Base-by-base conservation (phyloP, 371 early-diverging fungal genomes). In the Zychaea mexicana region DNA sequence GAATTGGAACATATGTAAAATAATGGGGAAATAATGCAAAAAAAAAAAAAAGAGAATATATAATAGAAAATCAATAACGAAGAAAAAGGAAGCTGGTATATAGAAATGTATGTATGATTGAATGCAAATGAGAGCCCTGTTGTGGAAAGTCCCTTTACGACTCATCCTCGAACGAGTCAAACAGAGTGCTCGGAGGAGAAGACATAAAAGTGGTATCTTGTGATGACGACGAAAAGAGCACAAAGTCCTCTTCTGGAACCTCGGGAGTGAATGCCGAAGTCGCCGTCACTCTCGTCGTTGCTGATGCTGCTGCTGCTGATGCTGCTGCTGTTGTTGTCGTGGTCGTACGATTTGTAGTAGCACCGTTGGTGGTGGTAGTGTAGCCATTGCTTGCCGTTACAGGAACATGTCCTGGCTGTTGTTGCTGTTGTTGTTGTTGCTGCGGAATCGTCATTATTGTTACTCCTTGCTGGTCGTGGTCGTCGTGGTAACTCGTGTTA, bases 141-240 rank as follows among this genome's bases (percentile, higher is more conserved):
- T 49, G 22, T 24, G 9, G 26, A 22, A 22, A 13, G 6, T 49
- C 24, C 1, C 24, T 49, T 49, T 49, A 49, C 10, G 49, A 49
- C 10, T 49, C 49, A 22, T 49, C 49, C 3, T 49, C 49, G 22
- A 49, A 24, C 21, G 49, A 49, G 3, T 22, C 24, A 49, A 49
- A 49, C 10, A 49, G n/a, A 24, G 49, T 13, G n/a, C 49, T 49
- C 22, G 49, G 22, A 24, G 49, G 49, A 6, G 49, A 49, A 49
- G 49, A 49, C 49, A 49, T 49, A 9, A 49, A 24, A 6, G 24
- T 49, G 49, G 49, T 49, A 49, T 49, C 49, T 49, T 49, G 49
- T 49, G 49, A 49, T 5, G 49, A 24, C 24, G 49, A 49, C 3
- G 49, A 22, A 49, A 49, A 49, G 3, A 49, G 49, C 24, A 17